These are phyloP conservation scores for Ottelia alismoides DNA, from an alignment of 106 monocot species.

Conservation along the genomic window DNA sequence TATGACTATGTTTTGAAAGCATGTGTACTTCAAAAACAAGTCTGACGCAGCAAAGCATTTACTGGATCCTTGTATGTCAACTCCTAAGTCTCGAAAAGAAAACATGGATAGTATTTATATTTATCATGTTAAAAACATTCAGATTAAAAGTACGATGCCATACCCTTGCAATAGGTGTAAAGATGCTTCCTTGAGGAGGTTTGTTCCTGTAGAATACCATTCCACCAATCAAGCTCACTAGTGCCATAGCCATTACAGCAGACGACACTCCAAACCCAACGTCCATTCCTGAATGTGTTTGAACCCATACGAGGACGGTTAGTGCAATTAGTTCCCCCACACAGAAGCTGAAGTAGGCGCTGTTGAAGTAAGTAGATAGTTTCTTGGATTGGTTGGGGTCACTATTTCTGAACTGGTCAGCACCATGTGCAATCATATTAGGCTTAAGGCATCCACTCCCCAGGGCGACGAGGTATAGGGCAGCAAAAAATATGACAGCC, in stretches of 20 bases:
- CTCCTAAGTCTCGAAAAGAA: too few relatives aligned
- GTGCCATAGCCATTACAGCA: constrained; percentile 43
- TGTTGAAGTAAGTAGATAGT: constrained; percentile 86
- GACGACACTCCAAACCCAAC: constrained; percentile 55
- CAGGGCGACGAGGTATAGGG: constrained; percentile 65
- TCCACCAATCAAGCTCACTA: constrained; percentile 37
- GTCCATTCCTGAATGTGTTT: constrained; percentile 62
- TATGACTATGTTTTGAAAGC: too few relatives aligned
- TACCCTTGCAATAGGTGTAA: constrained; percentile 60
- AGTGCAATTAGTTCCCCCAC: constrained; percentile 59
- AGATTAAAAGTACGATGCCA: too few relatives aligned
- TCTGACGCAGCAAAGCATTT: too few relatives aligned
- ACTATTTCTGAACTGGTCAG: constrained; percentile 52
- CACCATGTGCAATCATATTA: constrained; percentile 80
- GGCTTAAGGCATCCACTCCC: constrained; percentile 81
- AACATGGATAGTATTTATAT: too few relatives aligned
- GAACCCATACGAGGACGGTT: constrained; percentile 63
- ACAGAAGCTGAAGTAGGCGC: constrained; percentile 81
- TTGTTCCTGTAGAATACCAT: constrained; percentile 53
- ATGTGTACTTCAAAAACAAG: too few relatives aligned
- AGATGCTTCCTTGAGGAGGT: constrained; percentile 78
- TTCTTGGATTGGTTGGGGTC: constrained; percentile 42
- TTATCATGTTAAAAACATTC: too few relatives aligned
- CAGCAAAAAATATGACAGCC: constrained; percentile 51
- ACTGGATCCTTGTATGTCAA: too few relatives aligned